Evolutionary conservation across 768 basidiomycete genomes (phyloP), one percentile per base, ranked within the genome.

Genomic region (Suillus brevipes): DNA sequence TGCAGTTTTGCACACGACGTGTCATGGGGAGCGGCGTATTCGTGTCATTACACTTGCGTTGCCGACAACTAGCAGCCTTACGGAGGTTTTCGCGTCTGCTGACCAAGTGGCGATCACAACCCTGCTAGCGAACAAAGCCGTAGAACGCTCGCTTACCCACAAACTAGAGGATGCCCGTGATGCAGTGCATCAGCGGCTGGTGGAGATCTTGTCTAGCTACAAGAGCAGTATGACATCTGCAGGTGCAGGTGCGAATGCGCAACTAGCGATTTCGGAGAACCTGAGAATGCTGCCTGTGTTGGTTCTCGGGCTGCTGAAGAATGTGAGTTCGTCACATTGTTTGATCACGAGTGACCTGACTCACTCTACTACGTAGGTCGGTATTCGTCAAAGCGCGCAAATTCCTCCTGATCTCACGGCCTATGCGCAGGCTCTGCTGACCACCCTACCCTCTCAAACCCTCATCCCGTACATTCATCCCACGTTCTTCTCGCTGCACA

Each of bases 391-490:
- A 82, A 98, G 96, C 78, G 88, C 94, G 3, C 94, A 96, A 74
- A 99, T 99, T 75, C 95, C 97, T 40, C 92, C 97, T 10, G 97
- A 99, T 79, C 89, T 99, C 59, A 84, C 97, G 68, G 92, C 95
- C 12, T 99, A 99, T 73, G 94, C 97, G 2, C 96, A 98, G 78
- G 90, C 91, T 7, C 80, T 99, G 42, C 83, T 99, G 69, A 94
- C 94, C 1, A 92, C 95, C 9, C 76, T 99, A 59, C 97, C 97
- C 0, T 90, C 94, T 3, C 94, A 99, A 81, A 78, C 90, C 10
- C 85, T 99, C 58, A 83, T 99, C 64, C 95, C 97, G 0, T 99
- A 97, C 77, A 86, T 99, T 69, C 93, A 99, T 78, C 96, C 97
- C 4, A 85, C 85, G 18, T 97, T 99, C 84, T 99, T 97, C 79